Evolutionary conservation across 805 yeast genomes (phyloP).

Genomic region (Kockiozyma suomiensis): DNA sequence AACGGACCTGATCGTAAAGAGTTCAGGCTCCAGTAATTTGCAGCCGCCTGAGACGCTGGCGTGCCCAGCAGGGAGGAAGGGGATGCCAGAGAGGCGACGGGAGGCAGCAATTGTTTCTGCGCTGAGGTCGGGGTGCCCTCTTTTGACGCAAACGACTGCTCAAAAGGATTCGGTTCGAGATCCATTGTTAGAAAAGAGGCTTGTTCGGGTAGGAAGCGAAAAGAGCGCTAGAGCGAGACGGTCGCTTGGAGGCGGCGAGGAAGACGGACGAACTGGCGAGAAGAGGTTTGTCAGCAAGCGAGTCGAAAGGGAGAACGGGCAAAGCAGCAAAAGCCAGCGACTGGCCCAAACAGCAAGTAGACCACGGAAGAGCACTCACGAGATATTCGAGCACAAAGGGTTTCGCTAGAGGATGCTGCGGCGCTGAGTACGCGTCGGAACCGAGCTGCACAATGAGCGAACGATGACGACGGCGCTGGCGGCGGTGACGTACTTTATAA

Average conservation of each 20-base stretch:
- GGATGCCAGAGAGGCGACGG: conserved; percentile 35
- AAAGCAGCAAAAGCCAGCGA: not conserved
- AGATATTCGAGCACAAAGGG: not conserved
- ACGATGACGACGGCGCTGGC: conserved; percentile 27
- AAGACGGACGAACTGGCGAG: not conserved
- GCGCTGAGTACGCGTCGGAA: conserved; percentile 12
- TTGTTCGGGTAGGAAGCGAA: not conserved
- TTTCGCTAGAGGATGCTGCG: not conserved
- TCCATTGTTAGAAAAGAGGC: conserved; percentile 49
- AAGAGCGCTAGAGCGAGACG: too few relatives aligned
- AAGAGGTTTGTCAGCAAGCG: not conserved
- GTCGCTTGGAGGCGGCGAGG: not conserved
- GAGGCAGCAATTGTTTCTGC: conserved; percentile 32
- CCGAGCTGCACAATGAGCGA: conserved; percentile 18
- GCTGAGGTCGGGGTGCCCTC: conserved; percentile 22
- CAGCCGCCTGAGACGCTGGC: conserved; percentile 20
- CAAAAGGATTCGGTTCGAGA: conserved; percentile 93
- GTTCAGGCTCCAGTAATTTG: conserved; percentile 29
- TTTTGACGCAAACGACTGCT: conserved; percentile 84
- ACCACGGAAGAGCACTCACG: not conserved
- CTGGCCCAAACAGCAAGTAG: not conserved
- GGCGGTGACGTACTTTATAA: conserved; percentile 28
- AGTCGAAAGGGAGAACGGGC: not conserved
- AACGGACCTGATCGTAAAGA: conserved; percentile 43
- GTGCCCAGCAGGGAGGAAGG: conserved; percentile 30